phyloP scores from a whole-genome alignment of 768 basidiomycete genomes.

The Tricholoma bakamatsutake region DNA sequence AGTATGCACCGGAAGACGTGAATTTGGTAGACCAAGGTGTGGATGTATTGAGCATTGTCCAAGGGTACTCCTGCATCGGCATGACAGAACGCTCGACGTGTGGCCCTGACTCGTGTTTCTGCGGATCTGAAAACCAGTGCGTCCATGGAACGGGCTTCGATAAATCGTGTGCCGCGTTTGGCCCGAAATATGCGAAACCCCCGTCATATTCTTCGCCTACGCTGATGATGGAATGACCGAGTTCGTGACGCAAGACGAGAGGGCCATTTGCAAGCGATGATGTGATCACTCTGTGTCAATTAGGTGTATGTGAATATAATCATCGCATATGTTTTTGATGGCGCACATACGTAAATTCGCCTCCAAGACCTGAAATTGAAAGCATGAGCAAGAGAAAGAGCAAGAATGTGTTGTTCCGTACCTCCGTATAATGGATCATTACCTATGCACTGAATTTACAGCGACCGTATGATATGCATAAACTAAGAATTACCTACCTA shows the following conservation, averaged over 20 bases:
- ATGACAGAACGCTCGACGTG: constrained; percentile 66
- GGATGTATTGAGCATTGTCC: constrained; percentile 62
- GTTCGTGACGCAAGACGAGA: constrained; percentile 71
- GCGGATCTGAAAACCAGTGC: constrained; percentile 55
- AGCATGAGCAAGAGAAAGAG: background rate
- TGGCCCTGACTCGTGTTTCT: constrained; percentile 13
- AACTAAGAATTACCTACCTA: constrained; percentile 39
- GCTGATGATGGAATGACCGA: constrained; percentile 73
- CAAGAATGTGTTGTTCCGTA: constrained; percentile 20
- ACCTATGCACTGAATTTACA: constrained; percentile 30
- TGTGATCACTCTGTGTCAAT: constrained; percentile 54
- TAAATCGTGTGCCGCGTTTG: constrained; percentile 49
- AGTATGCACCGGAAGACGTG: constrained; percentile 56
- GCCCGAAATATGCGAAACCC: constrained; percentile 66
- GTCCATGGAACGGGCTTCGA: constrained; percentile 51
- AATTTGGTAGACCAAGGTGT: constrained; percentile 57
- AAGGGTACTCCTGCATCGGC: constrained; percentile 71
- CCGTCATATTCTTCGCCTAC: constrained; percentile 86
- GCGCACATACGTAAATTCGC: constrained; percentile 63
- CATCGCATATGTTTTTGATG: background rate
- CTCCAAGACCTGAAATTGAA: constrained; percentile 53
- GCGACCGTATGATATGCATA: constrained; percentile 3
- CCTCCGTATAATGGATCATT: constrained; percentile 81
- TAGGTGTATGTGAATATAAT: background rate
- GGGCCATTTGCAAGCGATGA: constrained; percentile 70